These are phyloP conservation scores for Geoglossum glabrum DNA, from an alignment of 495 filamentous ascomycete genomes.

Conservation along the genomic window DNA sequence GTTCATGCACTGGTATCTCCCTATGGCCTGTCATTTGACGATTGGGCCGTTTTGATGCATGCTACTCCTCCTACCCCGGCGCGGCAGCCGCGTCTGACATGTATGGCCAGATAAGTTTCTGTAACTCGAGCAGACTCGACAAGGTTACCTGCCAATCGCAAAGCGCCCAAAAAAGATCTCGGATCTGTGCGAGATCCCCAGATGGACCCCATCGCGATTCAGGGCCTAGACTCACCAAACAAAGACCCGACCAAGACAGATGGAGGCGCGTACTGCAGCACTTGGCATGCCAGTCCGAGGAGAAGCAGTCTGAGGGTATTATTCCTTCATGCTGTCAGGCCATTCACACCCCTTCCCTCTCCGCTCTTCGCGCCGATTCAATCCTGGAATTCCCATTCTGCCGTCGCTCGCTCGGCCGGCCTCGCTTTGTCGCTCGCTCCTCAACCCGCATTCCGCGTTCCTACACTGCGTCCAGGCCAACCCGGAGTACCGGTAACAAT, in stretches of 20 bases:
- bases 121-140: neutral
- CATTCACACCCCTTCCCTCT: neutral
- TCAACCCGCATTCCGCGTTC: neutral
- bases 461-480: neutral
- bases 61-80: neutral
- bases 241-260: neutral
- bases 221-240: neutral
- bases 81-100: neutral
- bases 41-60: neutral
- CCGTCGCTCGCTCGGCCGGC: neutral
- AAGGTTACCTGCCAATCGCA: neutral
- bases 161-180: neutral
- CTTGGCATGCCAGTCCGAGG: neutral
- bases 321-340: no score
- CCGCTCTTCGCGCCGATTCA: neutral
- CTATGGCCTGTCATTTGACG: neutral
- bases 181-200: slow-evolving; percentile 1
- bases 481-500: neutral
- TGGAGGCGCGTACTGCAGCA: neutral
- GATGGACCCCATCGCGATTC: neutral
- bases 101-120: neutral
- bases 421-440: neutral
- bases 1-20: neutral
- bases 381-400: neutral
- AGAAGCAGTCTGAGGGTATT: neutral